Evolutionary conservation across 75 land plant species (phyloP), one percentile per base, ranked within the genome.

Genomic region (Selaginella tamariscina): DNA sequence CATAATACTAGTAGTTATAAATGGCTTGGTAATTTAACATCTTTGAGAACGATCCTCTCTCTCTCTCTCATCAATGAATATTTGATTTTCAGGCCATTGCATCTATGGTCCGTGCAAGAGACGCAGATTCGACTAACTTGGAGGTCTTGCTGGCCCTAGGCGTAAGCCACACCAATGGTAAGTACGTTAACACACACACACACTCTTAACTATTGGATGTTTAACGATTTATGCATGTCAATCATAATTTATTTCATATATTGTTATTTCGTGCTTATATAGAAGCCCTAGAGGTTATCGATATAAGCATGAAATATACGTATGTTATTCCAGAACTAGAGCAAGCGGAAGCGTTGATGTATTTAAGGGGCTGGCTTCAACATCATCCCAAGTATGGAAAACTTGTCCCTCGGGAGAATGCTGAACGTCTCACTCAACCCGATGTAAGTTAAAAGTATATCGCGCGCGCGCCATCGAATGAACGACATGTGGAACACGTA

Each of bases 61-160:
- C 15, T 39, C 49, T 39, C 49, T 29, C n/a, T n/a, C 20, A 22
- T 9, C 26, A 59, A 59, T 9, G 8, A 8, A 59, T 20, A 11
- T 20, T 59, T 5, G 8, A 20, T 62, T 26, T 30, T 57, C 82
- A 92, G 98, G 95, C 98, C 32, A 92, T 92, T 71, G 95, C 98
- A 60, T 69, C 98, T 27, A 92, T 92, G 98, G 85, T 83, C 65
- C 78, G 81, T 22, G 95, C 98, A 55, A 86, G 86, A 59, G 94
- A 89, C 67, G 98, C 73, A 18, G 95, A 92, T 69, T 88, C 98
- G 27, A 75, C 83, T 24, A 92, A 92, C 65, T 56, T 89, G 59
- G 98, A 92, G 70, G 98, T 92, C 30, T 82, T 92, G 78, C 90
- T 92, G 68, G 85, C 98, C 57, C 86, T 92, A 75, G 98, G 98